Evolutionary conservation across 2,329 filamentous ascomycete genomes (phyloP), one percentile per base, ranked within the genome.

Genomic region (Cryphonectria nitschkei): DNA sequence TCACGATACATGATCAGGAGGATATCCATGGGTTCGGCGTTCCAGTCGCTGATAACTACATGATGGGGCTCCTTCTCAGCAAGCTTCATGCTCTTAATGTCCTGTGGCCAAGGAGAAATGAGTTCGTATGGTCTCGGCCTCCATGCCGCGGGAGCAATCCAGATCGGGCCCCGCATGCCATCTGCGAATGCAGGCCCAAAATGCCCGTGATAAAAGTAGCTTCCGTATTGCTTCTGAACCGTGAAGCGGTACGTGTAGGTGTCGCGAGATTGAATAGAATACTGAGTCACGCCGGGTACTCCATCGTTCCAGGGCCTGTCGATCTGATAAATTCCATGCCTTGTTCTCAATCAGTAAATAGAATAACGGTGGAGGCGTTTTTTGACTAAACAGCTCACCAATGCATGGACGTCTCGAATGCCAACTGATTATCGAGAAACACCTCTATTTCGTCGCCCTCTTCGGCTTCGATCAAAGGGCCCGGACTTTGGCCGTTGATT

Each of bases 241-340:
- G 73, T 74, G 34, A 74, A 73, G 6, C 70, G 72, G 8, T 74
- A 74, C 14, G 72, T 73, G 26, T 74, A 74, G 1, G 58, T 74
- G 39, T 72, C 73, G 13, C 72, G 68, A 3, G 73, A 66, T 34
- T 73, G 72, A 3, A 73, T 73, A 4, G 73, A 68, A 60, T 71
- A 74, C 64, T 74, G 73, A 11, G 73, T 74, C n/a, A 74, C 73
- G 14, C 73, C 73, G 9, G 73, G 72, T 22, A 74, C 73, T 29
- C 73, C 73, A 22, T 74, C 73, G n/a, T 72, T 72, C 73, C 73
- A 74, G 0, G 73, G 73, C 41, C 66, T 67, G 54, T 74, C 70
- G 39, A 74, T 61, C n/a, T 74, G 73, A 29, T 74, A 74, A 52
- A 74, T 69, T 5, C 73, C 73, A 56, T 74, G 73, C 73, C 73